Conservation (phyloP, 2,329 filamentous ascomycete species). For the Pseudocercospora fuligena region DNA sequence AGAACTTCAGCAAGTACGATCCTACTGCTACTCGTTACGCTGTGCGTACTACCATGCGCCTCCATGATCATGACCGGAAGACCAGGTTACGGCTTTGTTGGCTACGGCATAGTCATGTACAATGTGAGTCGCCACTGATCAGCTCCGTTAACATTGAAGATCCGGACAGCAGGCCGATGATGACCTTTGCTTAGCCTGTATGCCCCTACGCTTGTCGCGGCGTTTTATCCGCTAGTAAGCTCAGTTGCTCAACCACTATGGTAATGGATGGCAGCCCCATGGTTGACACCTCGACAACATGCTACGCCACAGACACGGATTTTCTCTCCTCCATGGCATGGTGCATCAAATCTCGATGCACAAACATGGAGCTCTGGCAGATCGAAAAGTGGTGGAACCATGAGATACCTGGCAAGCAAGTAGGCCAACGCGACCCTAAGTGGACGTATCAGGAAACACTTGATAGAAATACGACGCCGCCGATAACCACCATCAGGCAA, state of each 20-base stretch:
- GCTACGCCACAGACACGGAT: conserved; percentile 34
- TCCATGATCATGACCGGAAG: neutral
- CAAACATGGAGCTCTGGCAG: conserved; percentile 26
- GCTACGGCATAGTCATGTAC: conserved; percentile 31
- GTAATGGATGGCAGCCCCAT: conserved; percentile 13
- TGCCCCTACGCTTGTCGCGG: conserved; percentile 29
- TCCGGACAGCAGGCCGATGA: neutral
- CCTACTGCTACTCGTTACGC: conserved; percentile 27
- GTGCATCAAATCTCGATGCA: conserved; percentile 33
- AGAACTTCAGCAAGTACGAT: neutral
- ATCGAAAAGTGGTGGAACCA: conserved; percentile 38
- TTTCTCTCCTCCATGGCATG: conserved; percentile 37
- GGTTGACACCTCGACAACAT: conserved; percentile 27
- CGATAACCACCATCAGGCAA: conserved; percentile 10
- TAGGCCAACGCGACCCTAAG: conserved; percentile 17
- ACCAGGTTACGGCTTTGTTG: conserved; percentile 25
- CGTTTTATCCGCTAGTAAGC: conserved; percentile 11
- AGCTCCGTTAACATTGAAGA: neutral
- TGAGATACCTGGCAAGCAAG: conserved; percentile 23
- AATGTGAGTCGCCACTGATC: neutral
- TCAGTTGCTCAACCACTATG: conserved; percentile 19
- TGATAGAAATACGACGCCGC: conserved; percentile 30
- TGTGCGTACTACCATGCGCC: neutral
- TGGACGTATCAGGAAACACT: conserved; percentile 34
- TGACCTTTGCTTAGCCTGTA: conserved; percentile 13